phyloP scores from a whole-genome alignment of 2,329 filamentous ascomycete genomes.

The Aspergillus uvarum region DNA sequence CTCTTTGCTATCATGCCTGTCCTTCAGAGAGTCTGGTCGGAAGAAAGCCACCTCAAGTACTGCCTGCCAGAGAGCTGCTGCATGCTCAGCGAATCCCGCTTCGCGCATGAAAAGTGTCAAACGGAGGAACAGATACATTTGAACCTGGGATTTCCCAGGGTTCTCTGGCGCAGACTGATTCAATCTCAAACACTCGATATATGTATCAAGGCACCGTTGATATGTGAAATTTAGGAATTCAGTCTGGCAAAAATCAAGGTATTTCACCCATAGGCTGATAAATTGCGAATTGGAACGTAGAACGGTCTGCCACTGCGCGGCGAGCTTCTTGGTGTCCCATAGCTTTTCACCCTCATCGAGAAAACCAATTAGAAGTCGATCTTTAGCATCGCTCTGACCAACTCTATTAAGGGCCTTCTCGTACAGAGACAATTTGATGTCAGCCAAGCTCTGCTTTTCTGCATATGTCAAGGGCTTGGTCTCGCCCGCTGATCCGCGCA shows the following conservation, averaged over 20 bases:
- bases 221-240: conserved; percentile 66
- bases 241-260: conserved; percentile 70
- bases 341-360: conserved; percentile 72
- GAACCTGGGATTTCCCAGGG: conserved; percentile 37
- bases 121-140: conserved; percentile 71
- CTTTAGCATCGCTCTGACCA: conserved; percentile 48
- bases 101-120: conserved; percentile 73
- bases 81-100: conserved; percentile 74
- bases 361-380: conserved; percentile 64
- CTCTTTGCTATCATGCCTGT: conserved; percentile 9
- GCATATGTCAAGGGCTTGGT: conserved; percentile 52
- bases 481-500: conserved; percentile 47
- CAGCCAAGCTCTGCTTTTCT: conserved; percentile 68
- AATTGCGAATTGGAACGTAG: conserved; percentile 57
- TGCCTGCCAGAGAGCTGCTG: conserved; percentile 80
- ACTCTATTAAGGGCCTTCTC: conserved; percentile 70
- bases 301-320: conserved; percentile 65
- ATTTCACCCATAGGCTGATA: conserved; percentile 69
- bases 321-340: conserved; percentile 66
- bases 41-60: conserved; percentile 71
- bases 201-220: conserved; percentile 62
- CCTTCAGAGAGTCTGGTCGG: conserved; percentile 45
- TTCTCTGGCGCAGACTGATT: conserved; percentile 25
- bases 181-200: conserved; percentile 57
- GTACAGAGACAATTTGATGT: conserved; percentile 77